Evolutionary conservation across 1,139 yeast genomes (phyloP).

Genomic region (Diutina rugosa): DNA sequence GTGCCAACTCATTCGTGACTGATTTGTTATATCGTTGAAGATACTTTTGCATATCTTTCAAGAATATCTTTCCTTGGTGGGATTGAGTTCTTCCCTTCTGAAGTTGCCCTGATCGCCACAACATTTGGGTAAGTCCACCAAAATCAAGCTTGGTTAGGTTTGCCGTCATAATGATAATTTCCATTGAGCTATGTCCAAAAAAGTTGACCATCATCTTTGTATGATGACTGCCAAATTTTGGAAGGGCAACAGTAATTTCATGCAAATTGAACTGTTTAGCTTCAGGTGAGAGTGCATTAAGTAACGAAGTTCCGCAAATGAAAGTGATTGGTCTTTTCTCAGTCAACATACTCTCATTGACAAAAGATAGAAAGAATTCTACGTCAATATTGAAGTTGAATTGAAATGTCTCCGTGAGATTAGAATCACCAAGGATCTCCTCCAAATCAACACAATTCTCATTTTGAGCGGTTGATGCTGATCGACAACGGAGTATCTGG

Average conservation of each 20-base stretch:
- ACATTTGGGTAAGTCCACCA: conserved; percentile 46
- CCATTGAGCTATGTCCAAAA: conserved; percentile 27
- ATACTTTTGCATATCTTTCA: conserved; percentile 27
- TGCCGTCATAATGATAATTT: conserved; percentile 46
- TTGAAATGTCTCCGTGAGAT: conserved; percentile 28
- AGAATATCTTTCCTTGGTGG: conserved; percentile 12
- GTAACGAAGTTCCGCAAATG: conserved; percentile 14
- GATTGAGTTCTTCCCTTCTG: conserved; percentile 5
- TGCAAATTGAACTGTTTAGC: conserved; percentile 11
- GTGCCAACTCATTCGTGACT: not conserved
- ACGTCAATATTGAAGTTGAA: conserved; percentile 37
- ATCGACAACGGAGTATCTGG: not conserved
- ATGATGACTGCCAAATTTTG: conserved; percentile 42
- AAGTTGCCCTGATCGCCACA: conserved; percentile 49
- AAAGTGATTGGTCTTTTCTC: conserved; percentile 15
- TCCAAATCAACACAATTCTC: conserved; percentile 9
- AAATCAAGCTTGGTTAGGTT: conserved; percentile 45
- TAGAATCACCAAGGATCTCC: conserved; percentile 18
- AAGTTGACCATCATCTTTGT: conserved; percentile 54
- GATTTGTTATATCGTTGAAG: conserved; percentile 9
- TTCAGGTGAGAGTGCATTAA: not conserved
- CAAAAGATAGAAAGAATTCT: conserved; percentile 20
- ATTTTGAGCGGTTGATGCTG: conserved; percentile 2
- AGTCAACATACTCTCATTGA: conserved; percentile 15
- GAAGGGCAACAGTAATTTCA: conserved; percentile 19